These are phyloP conservation scores for Choanephora cucurbitarum DNA, from an alignment of 371 early-diverging fungal species.

Conservation along the genomic window DNA sequence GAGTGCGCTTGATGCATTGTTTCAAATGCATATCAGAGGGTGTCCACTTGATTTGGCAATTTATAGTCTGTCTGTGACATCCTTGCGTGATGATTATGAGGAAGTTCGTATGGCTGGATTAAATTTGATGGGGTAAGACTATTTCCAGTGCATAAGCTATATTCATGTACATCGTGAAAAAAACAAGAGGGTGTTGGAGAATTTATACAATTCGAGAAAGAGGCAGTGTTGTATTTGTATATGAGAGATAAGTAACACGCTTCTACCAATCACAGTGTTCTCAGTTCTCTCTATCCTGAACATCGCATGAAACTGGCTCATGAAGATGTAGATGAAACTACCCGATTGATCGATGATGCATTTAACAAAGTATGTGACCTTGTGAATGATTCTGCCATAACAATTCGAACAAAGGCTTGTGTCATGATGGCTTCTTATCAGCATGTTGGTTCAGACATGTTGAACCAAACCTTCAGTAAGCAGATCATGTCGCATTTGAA, in stretches of 20 bases:
- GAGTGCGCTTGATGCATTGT: constrained; percentile 55
- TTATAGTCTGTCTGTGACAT: constrained; percentile 61
- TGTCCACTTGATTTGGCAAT: constrained; percentile 50
- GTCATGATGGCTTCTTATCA: constrained; percentile 65
- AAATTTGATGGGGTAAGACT: constrained; percentile 62
- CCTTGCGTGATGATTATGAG: constrained; percentile 68
- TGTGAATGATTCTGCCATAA: constrained; percentile 72
- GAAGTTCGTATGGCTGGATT: constrained; percentile 70
- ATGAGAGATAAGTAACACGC: background rate
- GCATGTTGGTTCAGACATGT: constrained; percentile 55
- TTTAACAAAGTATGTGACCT: constrained; percentile 77
- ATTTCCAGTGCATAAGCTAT: too few relatives aligned
- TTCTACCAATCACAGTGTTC: constrained; percentile 9
- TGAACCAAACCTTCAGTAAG: constrained; percentile 77
- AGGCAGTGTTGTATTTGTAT: background rate
- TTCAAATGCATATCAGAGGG: constrained; percentile 54
- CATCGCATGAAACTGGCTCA: constrained; percentile 48
- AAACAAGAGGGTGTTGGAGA: too few relatives aligned
- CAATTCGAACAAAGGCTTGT: constrained; percentile 71
- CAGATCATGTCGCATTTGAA: constrained; percentile 70
- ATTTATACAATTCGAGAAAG: too few relatives aligned
- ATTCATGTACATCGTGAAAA: too few relatives aligned
- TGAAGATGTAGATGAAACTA: constrained; percentile 47
- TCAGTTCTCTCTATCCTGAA: constrained; percentile 55
- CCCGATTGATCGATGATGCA: constrained; percentile 74